Evolutionary conservation across 176 grass and related monocot genomes (phyloP), one percentile per base, ranked within the genome.

Genomic region (Chrysopogon serrulatus): DNA sequence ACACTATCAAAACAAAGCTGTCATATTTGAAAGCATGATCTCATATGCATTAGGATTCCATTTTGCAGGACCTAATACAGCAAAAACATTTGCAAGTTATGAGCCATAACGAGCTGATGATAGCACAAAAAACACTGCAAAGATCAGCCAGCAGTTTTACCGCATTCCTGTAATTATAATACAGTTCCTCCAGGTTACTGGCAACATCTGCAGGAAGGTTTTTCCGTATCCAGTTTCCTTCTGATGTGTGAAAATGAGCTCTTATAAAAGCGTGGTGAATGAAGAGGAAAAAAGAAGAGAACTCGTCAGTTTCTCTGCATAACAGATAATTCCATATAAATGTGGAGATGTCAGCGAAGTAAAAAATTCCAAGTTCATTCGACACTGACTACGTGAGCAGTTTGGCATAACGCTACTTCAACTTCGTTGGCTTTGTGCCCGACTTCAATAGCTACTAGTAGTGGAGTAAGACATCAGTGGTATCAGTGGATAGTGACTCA

Each of bases 21-120:
- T 87, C 93, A 96, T 99, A 71, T 96, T 99, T 37, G 88, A 80
- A 60, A 86, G 82, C 79, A 96, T 76, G 44, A 99, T 85, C 42
- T 99, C 87, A 15, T 89, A 67, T 78, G 91, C 87, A 83, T 88
- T 92, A 54, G 96, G 91, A 88, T 89, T 68, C 88, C 88, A 49
- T 87, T 94, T 86, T 83, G 87, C 86, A 98, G 66, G 48, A 98
- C 87, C 96, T 98, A 86, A 61, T 33, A 65, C 71, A 53, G 24
- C 13, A 61, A 81, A 81, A 84, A 77, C n/a, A 84, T 26, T 69
- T 6, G 35, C 2, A 62, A 17, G 71, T 62, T 31, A 45, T 74
- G 31, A 67, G 56, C 2, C 40, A 40, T 42, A 67, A 74, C 3
- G 5, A 83, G 67, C 32, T 62, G 14, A 73, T 8, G 21, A 51